Evolutionary conservation across 1,139 yeast species (phyloP).

Genomic region (Diutina siamensis): DNA sequence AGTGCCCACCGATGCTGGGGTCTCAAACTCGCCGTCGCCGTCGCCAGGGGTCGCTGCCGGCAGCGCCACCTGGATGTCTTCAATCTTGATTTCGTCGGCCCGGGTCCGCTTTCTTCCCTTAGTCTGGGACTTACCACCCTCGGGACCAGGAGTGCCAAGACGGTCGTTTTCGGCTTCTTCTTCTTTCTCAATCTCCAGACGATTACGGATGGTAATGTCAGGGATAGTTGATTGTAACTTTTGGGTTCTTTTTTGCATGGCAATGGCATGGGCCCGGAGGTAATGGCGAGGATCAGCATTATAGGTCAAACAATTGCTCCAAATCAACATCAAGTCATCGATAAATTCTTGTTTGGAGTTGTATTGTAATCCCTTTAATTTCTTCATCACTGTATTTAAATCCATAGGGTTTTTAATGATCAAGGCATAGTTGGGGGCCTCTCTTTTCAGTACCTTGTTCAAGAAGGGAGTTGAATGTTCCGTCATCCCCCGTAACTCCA

Average conservation of each 20-base stretch:
- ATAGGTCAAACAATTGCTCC: conserved; percentile 89
- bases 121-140: conserved; percentile 20
- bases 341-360: conserved; percentile 80
- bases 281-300: conserved; percentile 95
- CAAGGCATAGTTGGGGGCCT: conserved; percentile 91
- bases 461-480: conserved; percentile 95
- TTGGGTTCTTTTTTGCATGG: conserved; percentile 86
- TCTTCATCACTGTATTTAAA: conserved; percentile 84
- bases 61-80: conserved; percentile 5
- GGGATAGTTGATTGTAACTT: conserved; percentile 78
- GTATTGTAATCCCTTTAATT: conserved; percentile 71
- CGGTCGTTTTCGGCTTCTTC: conserved; percentile 23
- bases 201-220: conserved; percentile 66
- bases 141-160: conserved; percentile 8
- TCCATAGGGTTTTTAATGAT: conserved; percentile 95
- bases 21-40: background rate
- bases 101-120: conserved; percentile 34
- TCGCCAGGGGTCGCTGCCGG: background rate
- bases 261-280: conserved; percentile 81
- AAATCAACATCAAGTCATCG: conserved; percentile 84
- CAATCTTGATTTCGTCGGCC: conserved; percentile 25
- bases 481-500: conserved; percentile 82
- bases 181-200: conserved; percentile 82
- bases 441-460: conserved; percentile 89
- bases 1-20: background rate